Conservation (phyloP, 768 basidiomycete genomes). For the Rhodotorula toruloides region DNA sequence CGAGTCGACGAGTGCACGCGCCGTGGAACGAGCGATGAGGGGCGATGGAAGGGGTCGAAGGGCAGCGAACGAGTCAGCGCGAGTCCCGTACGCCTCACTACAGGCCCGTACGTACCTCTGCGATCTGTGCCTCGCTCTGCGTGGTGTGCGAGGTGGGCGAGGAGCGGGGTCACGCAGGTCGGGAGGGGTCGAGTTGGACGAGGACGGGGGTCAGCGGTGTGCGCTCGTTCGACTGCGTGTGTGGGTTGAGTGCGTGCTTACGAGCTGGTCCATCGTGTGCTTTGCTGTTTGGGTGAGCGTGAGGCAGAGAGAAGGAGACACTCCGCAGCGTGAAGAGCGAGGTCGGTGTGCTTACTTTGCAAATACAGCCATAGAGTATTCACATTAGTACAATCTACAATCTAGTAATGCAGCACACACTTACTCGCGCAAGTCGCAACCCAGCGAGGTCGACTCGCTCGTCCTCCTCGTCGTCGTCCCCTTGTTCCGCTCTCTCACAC, state of each 20-base stretch:
- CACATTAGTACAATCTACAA: no score
- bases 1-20: not conserved
- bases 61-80: no score
- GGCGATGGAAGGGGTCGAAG: not conserved
- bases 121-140: conserved; percentile 32
- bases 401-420: no score
- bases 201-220: not conserved
- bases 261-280: conserved; percentile 19
- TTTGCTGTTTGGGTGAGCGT: not conserved
- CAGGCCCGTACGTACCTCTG: conserved; percentile 35
- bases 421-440: no score
- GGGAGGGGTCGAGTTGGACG: not conserved
- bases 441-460: no score
- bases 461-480: no score
- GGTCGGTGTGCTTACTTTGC: not conserved
- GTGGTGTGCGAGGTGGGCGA: not conserved
- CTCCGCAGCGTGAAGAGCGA: not conserved
- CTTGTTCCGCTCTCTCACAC: no score
- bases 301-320: not conserved
- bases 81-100: no score
- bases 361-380: no score
- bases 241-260: not conserved
- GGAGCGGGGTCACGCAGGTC: not conserved
- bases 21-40: not conserved
- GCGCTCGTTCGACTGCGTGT: not conserved